phyloP scores from a whole-genome alignment of 2,329 filamentous ascomycete species.

The Epichloe hybrida region DNA sequence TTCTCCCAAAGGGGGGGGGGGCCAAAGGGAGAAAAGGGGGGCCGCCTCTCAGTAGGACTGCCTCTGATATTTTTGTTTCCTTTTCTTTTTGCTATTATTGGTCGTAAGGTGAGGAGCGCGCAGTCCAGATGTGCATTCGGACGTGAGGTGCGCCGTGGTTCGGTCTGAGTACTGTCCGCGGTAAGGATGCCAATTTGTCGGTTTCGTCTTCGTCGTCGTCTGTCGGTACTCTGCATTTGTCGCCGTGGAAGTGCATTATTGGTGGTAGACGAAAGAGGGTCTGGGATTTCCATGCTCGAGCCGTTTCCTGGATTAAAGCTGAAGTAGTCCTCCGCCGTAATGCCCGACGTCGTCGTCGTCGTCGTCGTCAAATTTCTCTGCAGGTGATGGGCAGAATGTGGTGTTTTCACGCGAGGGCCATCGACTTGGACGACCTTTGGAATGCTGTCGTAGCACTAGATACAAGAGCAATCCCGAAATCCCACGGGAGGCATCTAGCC shows the following conservation, averaged over 20 bases:
- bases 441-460: slow-evolving; percentile 15
- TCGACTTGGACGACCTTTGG: slow-evolving; percentile 7
- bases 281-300: background rate
- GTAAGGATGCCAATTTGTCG: background rate
- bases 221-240: background rate
- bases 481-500: slow-evolving; percentile 36
- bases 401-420: background rate
- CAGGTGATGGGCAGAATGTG: background rate
- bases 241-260: background rate
- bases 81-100: background rate
- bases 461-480: slow-evolving; percentile 17
- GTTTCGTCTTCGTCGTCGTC: slow-evolving; percentile 6
- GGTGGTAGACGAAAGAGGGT: background rate
- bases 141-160: background rate
- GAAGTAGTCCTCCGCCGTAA: background rate
- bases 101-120: background rate
- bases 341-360: background rate
- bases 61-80: background rate
- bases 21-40: too few species aligned
- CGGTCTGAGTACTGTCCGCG: background rate
- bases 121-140: background rate
- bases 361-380: background rate
- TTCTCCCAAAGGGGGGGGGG: background rate
- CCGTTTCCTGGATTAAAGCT: background rate
- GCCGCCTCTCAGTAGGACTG: background rate